A percentile compares a stretch with the other conserved stretches of the same genome.
Evolutionary conservation across 768 basidiomycete species (phyloP).

Genomic region (Amanita subjunquillea): DNA sequence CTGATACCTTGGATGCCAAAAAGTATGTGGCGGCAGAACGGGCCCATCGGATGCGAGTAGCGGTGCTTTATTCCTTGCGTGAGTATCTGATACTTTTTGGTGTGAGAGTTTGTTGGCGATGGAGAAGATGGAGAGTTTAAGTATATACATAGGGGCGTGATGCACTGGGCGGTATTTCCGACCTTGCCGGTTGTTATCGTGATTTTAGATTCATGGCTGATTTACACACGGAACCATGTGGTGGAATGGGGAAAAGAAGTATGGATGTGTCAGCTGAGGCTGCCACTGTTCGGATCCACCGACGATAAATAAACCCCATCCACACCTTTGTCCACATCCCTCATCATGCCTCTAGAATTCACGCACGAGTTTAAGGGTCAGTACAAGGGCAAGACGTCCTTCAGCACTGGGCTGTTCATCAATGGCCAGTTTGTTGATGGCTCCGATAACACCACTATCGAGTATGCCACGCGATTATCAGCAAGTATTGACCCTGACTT

Average conservation of each 20-base stretch:
- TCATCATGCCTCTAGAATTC: slow-evolving; percentile 23
- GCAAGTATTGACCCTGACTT: background rate
- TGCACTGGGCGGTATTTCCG: slow-evolving; percentile 5
- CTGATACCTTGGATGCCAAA: background rate
- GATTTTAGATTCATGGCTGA: no score
- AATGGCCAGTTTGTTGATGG: slow-evolving; percentile 5
- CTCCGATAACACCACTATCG: background rate
- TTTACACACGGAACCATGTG: no score
- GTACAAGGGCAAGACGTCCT: slow-evolving; percentile 49
- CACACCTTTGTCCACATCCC: background rate
- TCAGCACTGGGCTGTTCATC: slow-evolving; percentile 39
- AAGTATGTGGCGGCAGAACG: slow-evolving; percentile 18
- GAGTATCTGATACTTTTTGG: background rate
- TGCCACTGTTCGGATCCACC: background rate
- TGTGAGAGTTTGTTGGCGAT: background rate
- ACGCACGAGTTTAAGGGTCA: slow-evolving; percentile 40
- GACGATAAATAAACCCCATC: background rate
- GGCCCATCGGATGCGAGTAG: slow-evolving; percentile 23
- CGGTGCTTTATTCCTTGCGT: slow-evolving; percentile 39
- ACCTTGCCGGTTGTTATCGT: no score
- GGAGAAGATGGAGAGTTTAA: background rate
- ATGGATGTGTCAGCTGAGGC: no score
- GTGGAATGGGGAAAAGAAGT: no score
- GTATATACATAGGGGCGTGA: slow-evolving; percentile 17
- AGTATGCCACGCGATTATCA: background rate